Conservation (phyloP, 768 basidiomycete genomes). For the Gymnopilus junonius region DNA sequence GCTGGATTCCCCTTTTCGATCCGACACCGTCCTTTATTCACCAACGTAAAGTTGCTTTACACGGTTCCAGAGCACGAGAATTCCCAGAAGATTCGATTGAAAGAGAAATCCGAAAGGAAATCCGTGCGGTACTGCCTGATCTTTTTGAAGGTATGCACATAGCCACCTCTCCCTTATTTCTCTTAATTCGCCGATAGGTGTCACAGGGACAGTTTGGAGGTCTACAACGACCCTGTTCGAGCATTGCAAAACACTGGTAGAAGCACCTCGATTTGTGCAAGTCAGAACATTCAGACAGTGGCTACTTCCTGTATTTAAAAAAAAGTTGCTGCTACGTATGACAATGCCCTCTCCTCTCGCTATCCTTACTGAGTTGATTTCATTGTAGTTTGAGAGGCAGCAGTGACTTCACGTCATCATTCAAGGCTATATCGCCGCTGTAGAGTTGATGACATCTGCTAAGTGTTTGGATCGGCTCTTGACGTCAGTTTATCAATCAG, state of each 20-base stretch:
- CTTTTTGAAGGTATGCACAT: slow-evolving; percentile 61
- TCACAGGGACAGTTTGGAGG: slow-evolving; percentile 23
- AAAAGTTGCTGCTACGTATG: slow-evolving; percentile 37
- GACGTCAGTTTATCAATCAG: slow-evolving; percentile 51
- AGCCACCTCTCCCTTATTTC: background rate
- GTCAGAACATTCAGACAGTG: slow-evolving; percentile 71
- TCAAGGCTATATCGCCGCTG: slow-evolving; percentile 60
- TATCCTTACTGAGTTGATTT: slow-evolving; percentile 1
- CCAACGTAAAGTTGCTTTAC: slow-evolving; percentile 71
- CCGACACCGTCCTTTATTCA: slow-evolving; percentile 61
- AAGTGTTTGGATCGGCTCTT: slow-evolving; percentile 72
- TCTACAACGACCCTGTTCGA: slow-evolving; percentile 44
- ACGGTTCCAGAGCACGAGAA: slow-evolving; percentile 70
- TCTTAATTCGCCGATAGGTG: slow-evolving; percentile 33
- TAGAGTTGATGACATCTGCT: slow-evolving; percentile 62
- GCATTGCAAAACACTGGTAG: slow-evolving; percentile 50
- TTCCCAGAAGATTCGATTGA: slow-evolving; percentile 75
- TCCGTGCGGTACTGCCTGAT: slow-evolving; percentile 65
- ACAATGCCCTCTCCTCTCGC: background rate
- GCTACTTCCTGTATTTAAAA: slow-evolving; percentile 73
- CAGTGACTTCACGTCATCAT: slow-evolving; percentile 38
- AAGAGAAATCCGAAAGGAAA: slow-evolving; percentile 71
- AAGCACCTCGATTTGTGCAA: slow-evolving; percentile 75
- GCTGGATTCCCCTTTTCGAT: slow-evolving; percentile 72
- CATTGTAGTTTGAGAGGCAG: slow-evolving; percentile 21